Percentiles rank a stretch among this genome's conserved stretches.
phyloP scores from a whole-genome alignment of 352 stramenopile species.

The Ophiocytium majus region DNA sequence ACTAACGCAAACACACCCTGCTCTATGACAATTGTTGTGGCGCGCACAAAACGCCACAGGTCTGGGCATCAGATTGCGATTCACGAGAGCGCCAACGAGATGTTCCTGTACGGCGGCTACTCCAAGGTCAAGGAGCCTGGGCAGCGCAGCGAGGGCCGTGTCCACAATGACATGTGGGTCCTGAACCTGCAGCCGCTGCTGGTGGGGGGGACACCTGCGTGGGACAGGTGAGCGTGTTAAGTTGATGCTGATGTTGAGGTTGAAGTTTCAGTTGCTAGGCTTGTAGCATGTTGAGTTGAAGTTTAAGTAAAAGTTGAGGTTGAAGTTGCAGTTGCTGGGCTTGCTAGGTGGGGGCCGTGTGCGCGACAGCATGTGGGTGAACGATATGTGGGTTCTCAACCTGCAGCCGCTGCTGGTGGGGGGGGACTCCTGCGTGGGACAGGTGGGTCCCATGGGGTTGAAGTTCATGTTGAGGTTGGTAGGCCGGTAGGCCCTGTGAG shows the following conservation, averaged over 20 bases:
- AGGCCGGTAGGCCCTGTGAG: no score
- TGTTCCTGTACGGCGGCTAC: conserved; percentile 52
- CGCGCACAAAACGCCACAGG: no score
- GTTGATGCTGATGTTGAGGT: no score
- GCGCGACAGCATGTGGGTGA: no score
- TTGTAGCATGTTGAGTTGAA: no score
- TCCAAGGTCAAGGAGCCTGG: conserved; percentile 51
- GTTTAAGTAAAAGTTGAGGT: no score
- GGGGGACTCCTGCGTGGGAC: conserved; percentile 81
- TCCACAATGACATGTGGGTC: conserved; percentile 90
- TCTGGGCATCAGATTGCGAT: conserved; percentile 50
- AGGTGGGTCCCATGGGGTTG: conserved; percentile 55
- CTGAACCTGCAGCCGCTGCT: conserved; percentile 79
- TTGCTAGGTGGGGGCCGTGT: no score
- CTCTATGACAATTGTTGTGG: no score
- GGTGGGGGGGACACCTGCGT: conserved; percentile 69
- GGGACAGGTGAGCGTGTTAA: conserved; percentile 79
- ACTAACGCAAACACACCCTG: no score
- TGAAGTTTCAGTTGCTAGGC: no score
- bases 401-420: conserved; percentile 70
- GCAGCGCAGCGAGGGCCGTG: conserved; percentile 83
- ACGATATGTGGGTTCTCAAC: conserved; percentile 89
- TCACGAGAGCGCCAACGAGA: conserved; percentile 24
- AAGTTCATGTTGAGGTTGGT: background rate
- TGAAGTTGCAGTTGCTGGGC: no score